Base-by-base conservation (phyloP, 2,329 filamentous ascomycete species). In the Bimuria novae-zelandiae region DNA sequence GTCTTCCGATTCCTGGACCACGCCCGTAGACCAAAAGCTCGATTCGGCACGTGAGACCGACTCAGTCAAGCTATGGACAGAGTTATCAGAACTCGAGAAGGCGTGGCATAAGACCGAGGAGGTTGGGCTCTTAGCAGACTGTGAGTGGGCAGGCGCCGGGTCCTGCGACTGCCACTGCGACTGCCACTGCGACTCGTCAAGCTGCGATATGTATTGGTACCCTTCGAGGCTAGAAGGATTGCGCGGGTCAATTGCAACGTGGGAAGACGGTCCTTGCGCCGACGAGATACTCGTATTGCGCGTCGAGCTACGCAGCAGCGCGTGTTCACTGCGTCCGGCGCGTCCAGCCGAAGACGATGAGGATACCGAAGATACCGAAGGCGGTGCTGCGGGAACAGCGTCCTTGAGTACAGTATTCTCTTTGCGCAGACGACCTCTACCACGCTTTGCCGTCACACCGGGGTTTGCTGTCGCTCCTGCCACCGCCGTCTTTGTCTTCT, bases 1-100 rank as follows among this genome's bases (percentile, higher is more conserved):
- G 44, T 56, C 63, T 44, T 71, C 65, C 3, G 69, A 70, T 25
- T 71, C 67, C 27, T 53, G 61, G 2, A 72, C 61, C 7, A 71
- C 47, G 42, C 45, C 30, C 14, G 21, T 46, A 21, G 21, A 33
- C 7, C 21, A 11, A 23, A 44, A 33, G 41, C 41, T 44, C n/a
- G 27, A 44, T 8, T 27, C 16, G 19, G 41, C 16, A 27, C 10
- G 17, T 7, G 41, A 44, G 39, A 63, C 59, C 4, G 64, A 65
- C 51, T 52, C 44, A n/a, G n/a, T n/a, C n/a, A n/a, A n/a, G n/a
- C n/a, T n/a, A n/a, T n/a, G n/a, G n/a, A n/a, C n/a, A n/a, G n/a
- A n/a, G n/a, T n/a, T n/a, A n/a, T n/a, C n/a, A n/a, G n/a, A n/a
- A n/a, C n/a, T n/a, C n/a, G n/a, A n/a, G n/a, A n/a, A n/a, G n/a